Evolutionary conservation across 768 basidiomycete genomes (phyloP).

Genomic region (Pleurotus giganteus): DNA sequence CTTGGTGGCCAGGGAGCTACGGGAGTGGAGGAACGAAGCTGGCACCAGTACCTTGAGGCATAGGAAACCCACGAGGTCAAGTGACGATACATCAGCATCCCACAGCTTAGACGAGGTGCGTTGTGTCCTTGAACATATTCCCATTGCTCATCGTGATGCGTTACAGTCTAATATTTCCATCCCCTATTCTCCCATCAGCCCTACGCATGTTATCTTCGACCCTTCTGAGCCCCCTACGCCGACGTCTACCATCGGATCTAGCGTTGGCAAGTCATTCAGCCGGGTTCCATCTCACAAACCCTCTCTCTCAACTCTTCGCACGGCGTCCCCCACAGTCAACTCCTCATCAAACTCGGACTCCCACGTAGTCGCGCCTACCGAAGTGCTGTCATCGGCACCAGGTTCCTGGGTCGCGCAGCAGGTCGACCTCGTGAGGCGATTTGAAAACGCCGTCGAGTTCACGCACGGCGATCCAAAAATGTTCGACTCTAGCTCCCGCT

Average conservation of each 20-base stretch:
- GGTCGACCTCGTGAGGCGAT: conserved; percentile 3
- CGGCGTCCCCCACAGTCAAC: neutral
- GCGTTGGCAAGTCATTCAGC: neutral
- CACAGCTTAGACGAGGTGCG: conserved; percentile 48
- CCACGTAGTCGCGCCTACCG: neutral
- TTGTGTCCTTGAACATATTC: conserved; percentile 5
- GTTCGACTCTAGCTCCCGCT: neutral
- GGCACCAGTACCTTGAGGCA: conserved; percentile 32
- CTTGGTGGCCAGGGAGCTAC: conserved; percentile 48
- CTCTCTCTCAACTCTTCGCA: conserved; percentile 5
- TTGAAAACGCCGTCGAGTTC: neutral
- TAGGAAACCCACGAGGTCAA: conserved; percentile 19
- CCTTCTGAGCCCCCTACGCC: conserved; percentile 18
- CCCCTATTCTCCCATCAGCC: conserved; percentile 45
- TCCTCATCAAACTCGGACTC: neutral
- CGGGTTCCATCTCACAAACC: neutral
- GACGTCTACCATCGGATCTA: conserved; percentile 1
- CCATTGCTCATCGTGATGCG: conserved; percentile 3
- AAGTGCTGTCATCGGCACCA: neutral
- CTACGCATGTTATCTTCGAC: conserved; percentile 48
- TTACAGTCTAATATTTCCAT: conserved; percentile 43
- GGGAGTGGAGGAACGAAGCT: conserved; percentile 50
- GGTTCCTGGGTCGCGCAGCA: conserved; percentile 9
- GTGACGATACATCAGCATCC: conserved; percentile 19
- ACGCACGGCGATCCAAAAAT: neutral